These are phyloP conservation scores for Entomophthora muscae DNA, from an alignment of 371 early-diverging fungal species.

Conservation along the genomic window DNA sequence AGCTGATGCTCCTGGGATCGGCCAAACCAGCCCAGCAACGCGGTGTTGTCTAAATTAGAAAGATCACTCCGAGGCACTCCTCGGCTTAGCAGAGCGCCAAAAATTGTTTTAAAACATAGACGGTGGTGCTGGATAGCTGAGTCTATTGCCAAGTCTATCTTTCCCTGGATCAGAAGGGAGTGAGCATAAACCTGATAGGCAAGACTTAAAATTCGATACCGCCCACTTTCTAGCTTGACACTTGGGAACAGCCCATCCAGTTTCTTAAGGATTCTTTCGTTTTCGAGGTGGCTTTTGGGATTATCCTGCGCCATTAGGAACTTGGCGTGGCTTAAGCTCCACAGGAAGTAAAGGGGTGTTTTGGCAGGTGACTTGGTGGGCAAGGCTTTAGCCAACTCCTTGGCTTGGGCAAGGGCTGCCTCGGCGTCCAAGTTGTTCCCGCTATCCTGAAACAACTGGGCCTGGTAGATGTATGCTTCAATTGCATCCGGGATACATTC, in stretches of 20 bases:
- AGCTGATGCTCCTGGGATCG: neutral
- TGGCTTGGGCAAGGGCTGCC: neutral
- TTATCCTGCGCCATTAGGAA: neutral
- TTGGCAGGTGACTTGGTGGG: neutral
- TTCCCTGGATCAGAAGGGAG: neutral
- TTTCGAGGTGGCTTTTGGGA: neutral
- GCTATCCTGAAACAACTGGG: neutral
- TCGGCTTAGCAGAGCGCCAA: neutral
- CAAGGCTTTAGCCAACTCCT: neutral
- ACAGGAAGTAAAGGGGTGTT: neutral
- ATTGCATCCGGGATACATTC: neutral
- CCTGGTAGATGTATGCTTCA: neutral
- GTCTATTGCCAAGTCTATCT: neutral
- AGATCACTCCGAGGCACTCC: neutral
- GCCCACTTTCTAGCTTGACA: neutral
- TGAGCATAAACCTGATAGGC: neutral
- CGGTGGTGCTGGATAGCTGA: neutral
- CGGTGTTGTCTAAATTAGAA: neutral
- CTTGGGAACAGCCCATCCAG: neutral
- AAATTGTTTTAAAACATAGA: neutral
- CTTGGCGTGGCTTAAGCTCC: neutral
- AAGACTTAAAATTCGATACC: neutral
- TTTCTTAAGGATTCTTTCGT: neutral
- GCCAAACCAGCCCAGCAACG: neutral
- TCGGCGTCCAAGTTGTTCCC: neutral